A percentile compares a stretch with the other conserved stretches of the same genome.
Conservation (phyloP, 371 early-diverging fungal species). For the Apophysomyces ossiformis region DNA sequence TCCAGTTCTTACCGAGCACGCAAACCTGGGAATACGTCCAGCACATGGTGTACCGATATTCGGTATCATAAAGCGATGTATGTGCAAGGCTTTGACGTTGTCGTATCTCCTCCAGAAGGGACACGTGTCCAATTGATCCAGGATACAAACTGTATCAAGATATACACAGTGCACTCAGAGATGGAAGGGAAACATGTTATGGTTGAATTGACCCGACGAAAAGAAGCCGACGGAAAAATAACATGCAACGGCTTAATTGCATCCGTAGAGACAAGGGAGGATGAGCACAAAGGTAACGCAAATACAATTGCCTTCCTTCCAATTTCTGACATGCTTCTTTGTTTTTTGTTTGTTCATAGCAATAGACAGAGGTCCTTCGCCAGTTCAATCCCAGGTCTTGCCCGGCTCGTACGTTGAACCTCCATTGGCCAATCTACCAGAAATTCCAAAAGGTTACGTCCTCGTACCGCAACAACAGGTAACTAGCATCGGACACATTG, state of each 20-base stretch:
- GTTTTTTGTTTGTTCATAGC: too few relatives aligned
- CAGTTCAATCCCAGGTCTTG: not conserved
- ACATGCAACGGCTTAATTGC: slow-evolving; percentile 8
- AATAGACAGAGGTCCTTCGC: not conserved
- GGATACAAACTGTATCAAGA: slow-evolving; percentile 25
- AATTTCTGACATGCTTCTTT: not conserved
- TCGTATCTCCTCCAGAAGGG: slow-evolving; percentile 31
- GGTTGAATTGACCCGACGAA: slow-evolving; percentile 22
- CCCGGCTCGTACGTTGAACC: not conserved
- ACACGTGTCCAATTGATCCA: slow-evolving; percentile 25
- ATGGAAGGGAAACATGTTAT: slow-evolving; percentile 49
- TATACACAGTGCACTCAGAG: slow-evolving; percentile 38
- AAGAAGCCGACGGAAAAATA: slow-evolving; percentile 10
- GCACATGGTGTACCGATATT: slow-evolving; percentile 50
- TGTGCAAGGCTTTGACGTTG: slow-evolving; percentile 44
- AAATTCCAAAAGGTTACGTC: slow-evolving; percentile 51
- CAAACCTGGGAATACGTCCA: slow-evolving; percentile 16
- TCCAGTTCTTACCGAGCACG: slow-evolving; percentile 43
- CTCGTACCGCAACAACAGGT: slow-evolving; percentile 53
- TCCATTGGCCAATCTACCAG: slow-evolving; percentile 13
- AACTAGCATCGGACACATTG: not conserved
- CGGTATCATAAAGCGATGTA: slow-evolving; percentile 41
- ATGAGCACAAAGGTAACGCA: not conserved
- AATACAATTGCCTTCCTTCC: not conserved
- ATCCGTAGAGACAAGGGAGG: not conserved